Percentiles rank a stretch among this genome's conserved stretches.
Conservation (phyloP, 306 rosid species). For the Ziziphus jujuba region DNA sequence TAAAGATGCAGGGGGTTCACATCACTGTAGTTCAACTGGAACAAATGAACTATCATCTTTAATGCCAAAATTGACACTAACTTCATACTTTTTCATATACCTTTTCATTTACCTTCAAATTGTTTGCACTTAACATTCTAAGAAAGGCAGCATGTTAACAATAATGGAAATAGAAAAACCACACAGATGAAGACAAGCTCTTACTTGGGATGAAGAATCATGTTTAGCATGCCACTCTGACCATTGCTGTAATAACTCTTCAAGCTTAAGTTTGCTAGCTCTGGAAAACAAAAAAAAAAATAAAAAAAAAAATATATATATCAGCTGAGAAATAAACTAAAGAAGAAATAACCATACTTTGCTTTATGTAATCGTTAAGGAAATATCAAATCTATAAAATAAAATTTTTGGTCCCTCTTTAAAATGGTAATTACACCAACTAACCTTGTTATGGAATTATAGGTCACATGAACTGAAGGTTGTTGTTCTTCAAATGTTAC, state of each 20-base stretch:
- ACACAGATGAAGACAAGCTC: not conserved
- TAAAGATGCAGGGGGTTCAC: not conserved
- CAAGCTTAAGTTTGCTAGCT: conserved; percentile 83
- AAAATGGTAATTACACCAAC: conserved; percentile 24
- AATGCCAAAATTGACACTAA: not conserved
- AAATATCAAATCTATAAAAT: not conserved
- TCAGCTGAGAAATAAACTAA: conserved; percentile 11
- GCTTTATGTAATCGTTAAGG: not conserved
- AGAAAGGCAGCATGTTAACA: not conserved
- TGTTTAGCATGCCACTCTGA: conserved; percentile 90
- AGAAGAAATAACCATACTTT: not conserved
- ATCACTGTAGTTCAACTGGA: not conserved
- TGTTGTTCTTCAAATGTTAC: conserved; percentile 49
- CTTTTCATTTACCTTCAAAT: not conserved
- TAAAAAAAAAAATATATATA: conserved; percentile 12
- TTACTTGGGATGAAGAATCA: conserved; percentile 54
- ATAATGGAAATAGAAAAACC: not conserved
- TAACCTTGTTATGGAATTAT: conserved; percentile 77
- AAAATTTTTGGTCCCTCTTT: not conserved
- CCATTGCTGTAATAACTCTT: conserved; percentile 84
- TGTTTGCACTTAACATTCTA: not conserved
- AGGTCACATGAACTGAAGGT: conserved; percentile 69
- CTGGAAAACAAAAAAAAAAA: conserved; percentile 40
- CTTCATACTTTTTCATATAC: not conserved
- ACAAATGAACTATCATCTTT: not conserved